phyloP scores from a whole-genome alignment of 1,284 basidiomycete genomes.

The Boletus holoroseus region DNA sequence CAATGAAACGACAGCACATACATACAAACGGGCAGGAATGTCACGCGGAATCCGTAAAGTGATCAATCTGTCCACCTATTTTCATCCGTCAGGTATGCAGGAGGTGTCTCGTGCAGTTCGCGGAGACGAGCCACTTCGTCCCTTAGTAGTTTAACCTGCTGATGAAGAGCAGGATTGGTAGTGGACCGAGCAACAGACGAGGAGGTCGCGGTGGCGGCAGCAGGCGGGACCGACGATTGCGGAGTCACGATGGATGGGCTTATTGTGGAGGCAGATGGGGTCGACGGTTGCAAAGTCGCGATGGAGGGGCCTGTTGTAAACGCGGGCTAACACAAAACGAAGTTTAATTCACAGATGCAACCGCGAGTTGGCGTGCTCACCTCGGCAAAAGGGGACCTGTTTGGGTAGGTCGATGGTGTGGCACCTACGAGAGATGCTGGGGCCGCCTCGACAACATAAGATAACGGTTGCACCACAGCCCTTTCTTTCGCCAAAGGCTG shows the following conservation, averaged over 20 bases:
- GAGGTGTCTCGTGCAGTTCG: slow-evolving; percentile 1
- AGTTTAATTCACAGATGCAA: background rate
- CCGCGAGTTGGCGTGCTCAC: background rate
- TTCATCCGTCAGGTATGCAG: background rate
- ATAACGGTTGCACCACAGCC: background rate
- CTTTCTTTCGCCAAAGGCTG: too few relatives aligned
- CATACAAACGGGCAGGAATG: too few relatives aligned
- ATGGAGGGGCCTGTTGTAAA: too few relatives aligned
- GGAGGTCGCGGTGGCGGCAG: background rate
- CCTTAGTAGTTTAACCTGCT: slow-evolving; percentile 11
- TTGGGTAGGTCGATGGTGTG: background rate
- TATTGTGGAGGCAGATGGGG: background rate
- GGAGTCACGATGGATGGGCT: background rate
- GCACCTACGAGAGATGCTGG: too few relatives aligned
- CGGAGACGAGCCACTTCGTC: slow-evolving; percentile 14
- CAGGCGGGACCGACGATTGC: background rate
- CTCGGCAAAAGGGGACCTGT: background rate
- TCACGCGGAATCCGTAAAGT: too few relatives aligned
- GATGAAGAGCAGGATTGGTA: background rate
- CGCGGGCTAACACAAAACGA: background rate
- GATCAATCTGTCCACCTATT: background rate
- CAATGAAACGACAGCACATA: background rate
- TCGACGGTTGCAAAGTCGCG: background rate
- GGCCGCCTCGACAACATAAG: background rate
- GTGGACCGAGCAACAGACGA: background rate